Conservation (phyloP, 2,329 filamentous ascomycete genomes). For the Phialophora tarda region DNA sequence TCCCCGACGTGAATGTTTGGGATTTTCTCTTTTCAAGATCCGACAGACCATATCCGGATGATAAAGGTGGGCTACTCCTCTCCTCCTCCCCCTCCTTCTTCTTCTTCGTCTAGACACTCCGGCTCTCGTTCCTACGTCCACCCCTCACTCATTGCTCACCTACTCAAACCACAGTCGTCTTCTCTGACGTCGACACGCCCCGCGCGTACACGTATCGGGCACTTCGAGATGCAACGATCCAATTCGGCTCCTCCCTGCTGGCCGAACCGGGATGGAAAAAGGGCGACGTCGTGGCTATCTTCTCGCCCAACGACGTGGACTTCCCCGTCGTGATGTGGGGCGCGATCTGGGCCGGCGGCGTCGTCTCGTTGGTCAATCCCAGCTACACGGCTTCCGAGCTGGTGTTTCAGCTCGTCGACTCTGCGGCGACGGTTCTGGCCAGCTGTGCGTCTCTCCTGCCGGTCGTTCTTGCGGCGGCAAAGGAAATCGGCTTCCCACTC, state of each 20-base stretch:
- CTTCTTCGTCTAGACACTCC: not conserved
- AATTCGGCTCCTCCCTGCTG: not conserved
- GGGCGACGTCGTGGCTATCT: slow-evolving; percentile 80
- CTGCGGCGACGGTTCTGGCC: slow-evolving; percentile 72
- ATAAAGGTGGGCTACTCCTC: not conserved
- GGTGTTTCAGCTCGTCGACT: slow-evolving; percentile 79
- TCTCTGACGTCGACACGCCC: not conserved
- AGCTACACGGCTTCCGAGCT: slow-evolving; percentile 82
- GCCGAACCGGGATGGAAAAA: slow-evolving; percentile 68
- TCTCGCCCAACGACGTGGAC: slow-evolving; percentile 71
- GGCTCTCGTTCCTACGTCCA: not conserved
- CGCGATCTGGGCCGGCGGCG: slow-evolving; percentile 78
- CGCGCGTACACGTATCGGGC: slow-evolving; percentile 1
- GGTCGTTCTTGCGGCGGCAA: slow-evolving; percentile 69
- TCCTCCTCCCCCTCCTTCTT: too few relatives aligned
- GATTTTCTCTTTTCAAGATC: not conserved
- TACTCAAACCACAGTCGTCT: not conserved
- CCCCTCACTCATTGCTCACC: not conserved
- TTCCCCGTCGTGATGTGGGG: slow-evolving; percentile 68
- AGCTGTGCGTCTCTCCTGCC: slow-evolving; percentile 72
- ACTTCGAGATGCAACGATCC: not conserved
- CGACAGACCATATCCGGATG: not conserved
- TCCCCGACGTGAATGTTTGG: slow-evolving; percentile 6
- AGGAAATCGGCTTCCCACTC: slow-evolving; percentile 69
- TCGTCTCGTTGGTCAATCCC: slow-evolving; percentile 83